A percentile compares a stretch with the other conserved stretches of the same genome.
phyloP scores from a whole-genome alignment of 306 rosid species.

The Vicia faba region DNA sequence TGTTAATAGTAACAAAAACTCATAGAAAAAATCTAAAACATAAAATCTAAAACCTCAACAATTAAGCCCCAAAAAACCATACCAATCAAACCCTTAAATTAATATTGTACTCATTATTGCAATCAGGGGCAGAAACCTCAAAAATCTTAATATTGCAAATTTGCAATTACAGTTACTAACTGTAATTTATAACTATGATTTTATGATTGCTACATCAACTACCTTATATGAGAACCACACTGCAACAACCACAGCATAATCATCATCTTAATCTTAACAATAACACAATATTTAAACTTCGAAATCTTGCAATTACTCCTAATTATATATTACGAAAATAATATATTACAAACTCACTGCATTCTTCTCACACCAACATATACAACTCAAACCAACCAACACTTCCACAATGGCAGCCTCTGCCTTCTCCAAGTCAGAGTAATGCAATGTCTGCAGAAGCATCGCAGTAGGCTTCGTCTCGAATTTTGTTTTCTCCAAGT shows the following conservation, averaged over 20 bases:
- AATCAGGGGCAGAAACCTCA: background rate
- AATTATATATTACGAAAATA: background rate
- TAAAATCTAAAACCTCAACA: background rate
- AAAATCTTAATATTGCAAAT: background rate
- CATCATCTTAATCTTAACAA: conserved; percentile 1
- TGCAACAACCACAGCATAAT: background rate
- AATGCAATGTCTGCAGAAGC: conserved; percentile 71
- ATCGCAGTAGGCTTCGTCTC: conserved; percentile 40
- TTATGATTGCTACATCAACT: background rate
- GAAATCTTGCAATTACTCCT: conserved; percentile 6
- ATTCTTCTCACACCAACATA: conserved; percentile 49
- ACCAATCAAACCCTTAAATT: background rate
- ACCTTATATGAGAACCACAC: background rate
- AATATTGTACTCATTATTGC: background rate
- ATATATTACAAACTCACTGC: background rate
- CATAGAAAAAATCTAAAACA: no score
- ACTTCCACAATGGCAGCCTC: conserved; percentile 74
- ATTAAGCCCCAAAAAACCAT: no score
- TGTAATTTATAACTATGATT: background rate
- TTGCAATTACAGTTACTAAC: background rate
- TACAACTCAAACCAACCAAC: conserved; percentile 67
- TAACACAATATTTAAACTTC: background rate
- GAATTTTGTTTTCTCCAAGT: conserved; percentile 46
- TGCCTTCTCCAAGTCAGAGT: conserved; percentile 77
- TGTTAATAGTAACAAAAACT: no score